Conservation (phyloP, 305 asterid species). For the Fraxinus velutina region DNA sequence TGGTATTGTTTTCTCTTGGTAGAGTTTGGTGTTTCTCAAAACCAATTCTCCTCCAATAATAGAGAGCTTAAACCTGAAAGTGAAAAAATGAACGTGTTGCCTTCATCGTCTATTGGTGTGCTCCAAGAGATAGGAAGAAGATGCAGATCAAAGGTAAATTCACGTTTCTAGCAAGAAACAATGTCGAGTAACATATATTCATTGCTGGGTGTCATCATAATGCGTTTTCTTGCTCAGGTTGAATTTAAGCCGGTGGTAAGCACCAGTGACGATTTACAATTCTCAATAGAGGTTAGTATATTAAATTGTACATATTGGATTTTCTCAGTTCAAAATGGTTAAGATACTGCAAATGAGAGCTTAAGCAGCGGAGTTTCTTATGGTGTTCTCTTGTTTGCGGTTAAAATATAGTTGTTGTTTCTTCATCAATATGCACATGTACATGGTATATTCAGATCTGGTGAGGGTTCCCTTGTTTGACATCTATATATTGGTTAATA, state of each 20-base stretch:
- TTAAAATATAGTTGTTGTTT: not conserved
- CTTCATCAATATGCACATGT: not conserved
- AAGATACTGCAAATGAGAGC: not conserved
- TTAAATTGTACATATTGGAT: not conserved
- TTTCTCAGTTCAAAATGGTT: slow-evolving; percentile 2
- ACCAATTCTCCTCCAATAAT: slow-evolving; percentile 32
- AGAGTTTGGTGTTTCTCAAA: slow-evolving; percentile 46
- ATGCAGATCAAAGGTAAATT: slow-evolving; percentile 77
- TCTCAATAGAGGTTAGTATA: slow-evolving; percentile 80
- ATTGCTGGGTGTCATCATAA: slow-evolving; percentile 9
- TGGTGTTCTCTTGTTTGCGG: slow-evolving; percentile 4
- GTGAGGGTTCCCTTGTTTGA: not conserved
- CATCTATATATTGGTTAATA: not conserved
- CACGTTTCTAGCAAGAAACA: slow-evolving; percentile 2
- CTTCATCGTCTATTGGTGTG: slow-evolving; percentile 58
- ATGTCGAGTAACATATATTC: not conserved
- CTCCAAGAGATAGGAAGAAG: slow-evolving; percentile 90
- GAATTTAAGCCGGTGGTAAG: slow-evolving; percentile 77
- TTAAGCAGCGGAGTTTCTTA: not conserved
- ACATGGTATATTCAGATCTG: not conserved
- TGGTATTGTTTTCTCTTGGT: slow-evolving; percentile 17
- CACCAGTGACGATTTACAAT: slow-evolving; percentile 64
- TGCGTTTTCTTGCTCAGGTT: slow-evolving; percentile 51
- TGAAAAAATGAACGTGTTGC: slow-evolving; percentile 47
- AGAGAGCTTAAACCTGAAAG: slow-evolving; percentile 58